Base-by-base conservation (phyloP, 768 basidiomycete genomes). In the Pleurotus sapidus region DNA sequence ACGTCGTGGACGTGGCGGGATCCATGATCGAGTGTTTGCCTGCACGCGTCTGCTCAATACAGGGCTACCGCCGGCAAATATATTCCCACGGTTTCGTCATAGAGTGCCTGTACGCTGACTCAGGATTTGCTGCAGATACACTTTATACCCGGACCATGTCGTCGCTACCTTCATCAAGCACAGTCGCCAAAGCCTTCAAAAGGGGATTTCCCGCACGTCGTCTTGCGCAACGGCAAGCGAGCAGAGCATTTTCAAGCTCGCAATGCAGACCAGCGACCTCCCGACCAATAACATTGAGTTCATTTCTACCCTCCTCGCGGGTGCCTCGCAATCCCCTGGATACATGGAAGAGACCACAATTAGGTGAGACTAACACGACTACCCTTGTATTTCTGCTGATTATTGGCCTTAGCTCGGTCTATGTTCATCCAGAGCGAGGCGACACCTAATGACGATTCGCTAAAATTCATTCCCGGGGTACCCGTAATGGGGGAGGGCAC, bases 351-450 rank as follows among this genome's bases (percentile, higher is more conserved):
- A 54, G 53, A n/a, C 66, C 70, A 23, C 59, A 64, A 20, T 67
- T 69, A 39, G 69, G 79, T 80, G 57, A 61, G 51, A 24, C 37
- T 14, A 23, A 7, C 25, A 18, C 30, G 11, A 34, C 8, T 18
- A 8, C 34, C 25, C 17, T 14, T 27, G 2, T 18, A 18, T 30
- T 25, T 23, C 43, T 58, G 37, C 55, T 47, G 60, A 55, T 18
- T 14, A 7, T 23, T 38, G 45, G 18, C 23, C 38, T 55, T 59
- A 93, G 91, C 74, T 34, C 85, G 95, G 20, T 88, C 89, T 55
- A 96, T 98, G 95, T 98, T 98, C 77, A 97, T 98, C 57, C 97
- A 99, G 74, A 98, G 96, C 4, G 95, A 98, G 74, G 85, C 87
- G 8, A 99, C 97, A 0, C 97, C 97, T 0, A 99, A 99, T 70